phyloP scores from a whole-genome alignment of 2,329 filamentous ascomycete species.

The Cladobotryum protrusum region DNA sequence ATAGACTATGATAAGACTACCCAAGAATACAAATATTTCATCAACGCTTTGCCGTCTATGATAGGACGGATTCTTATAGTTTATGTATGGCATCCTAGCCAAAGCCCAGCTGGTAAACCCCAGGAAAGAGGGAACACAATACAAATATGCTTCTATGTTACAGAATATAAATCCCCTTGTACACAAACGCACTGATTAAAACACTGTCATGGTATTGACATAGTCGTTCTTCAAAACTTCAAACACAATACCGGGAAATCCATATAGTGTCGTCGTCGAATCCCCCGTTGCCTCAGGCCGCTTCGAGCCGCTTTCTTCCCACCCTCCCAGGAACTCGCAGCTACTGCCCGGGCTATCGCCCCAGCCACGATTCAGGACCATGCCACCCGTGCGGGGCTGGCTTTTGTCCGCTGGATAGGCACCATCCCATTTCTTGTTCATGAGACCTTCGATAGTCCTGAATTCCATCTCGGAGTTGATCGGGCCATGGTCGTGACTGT shows the following conservation, averaged over 20 bases:
- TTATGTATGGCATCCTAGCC: background rate
- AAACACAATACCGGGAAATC: constrained; percentile 89
- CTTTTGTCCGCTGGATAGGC: constrained; percentile 52
- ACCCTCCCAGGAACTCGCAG: constrained; percentile 76
- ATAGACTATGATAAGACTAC: no score
- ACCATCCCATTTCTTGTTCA: constrained; percentile 65
- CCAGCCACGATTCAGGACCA: constrained; percentile 89
- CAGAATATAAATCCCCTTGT: background rate
- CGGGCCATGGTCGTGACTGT: constrained; percentile 32
- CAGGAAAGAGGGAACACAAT: background rate
- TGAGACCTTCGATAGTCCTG: constrained; percentile 59
- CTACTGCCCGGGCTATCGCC: constrained; percentile 87
- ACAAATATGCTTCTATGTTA: background rate
- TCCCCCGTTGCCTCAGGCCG: constrained; percentile 50
- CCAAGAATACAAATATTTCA: no score
- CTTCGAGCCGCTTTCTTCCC: constrained; percentile 66
- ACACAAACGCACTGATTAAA: constrained; percentile 39
- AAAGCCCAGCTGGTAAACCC: background rate
- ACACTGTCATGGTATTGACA: constrained; percentile 84
- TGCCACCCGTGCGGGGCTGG: constrained; percentile 55
- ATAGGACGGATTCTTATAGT: background rate
- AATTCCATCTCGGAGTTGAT: constrained; percentile 75
- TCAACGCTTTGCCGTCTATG: no score
- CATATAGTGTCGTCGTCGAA: constrained; percentile 76
- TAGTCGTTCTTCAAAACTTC: constrained; percentile 91